Conservation (phyloP, 495 filamentous ascomycete genomes). For the Penicillium antarcticum region DNA sequence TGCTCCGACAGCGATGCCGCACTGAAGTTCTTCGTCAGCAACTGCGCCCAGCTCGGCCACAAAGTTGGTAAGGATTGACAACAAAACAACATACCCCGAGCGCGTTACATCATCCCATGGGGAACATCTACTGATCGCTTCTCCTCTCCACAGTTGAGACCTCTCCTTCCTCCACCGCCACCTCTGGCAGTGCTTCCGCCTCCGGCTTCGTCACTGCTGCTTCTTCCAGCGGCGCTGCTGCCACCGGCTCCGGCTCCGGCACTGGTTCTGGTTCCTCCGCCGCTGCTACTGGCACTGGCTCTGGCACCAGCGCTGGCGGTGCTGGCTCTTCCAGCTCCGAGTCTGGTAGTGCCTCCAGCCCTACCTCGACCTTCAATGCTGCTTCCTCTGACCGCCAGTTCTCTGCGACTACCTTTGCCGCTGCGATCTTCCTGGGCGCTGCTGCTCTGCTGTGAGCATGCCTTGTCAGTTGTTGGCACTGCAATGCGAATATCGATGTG, state of each 20-base stretch:
- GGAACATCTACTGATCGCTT: not conserved
- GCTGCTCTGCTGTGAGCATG: conserved; percentile 34
- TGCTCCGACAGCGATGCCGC: conserved; percentile 29
- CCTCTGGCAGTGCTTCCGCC: conserved; percentile 12
- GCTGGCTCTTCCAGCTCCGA: conserved; percentile 10
- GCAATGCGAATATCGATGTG: conserved; percentile 7
- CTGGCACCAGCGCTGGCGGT: conserved; percentile 1
- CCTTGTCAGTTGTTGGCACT: not conserved
- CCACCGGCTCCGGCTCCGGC: conserved; percentile 11
- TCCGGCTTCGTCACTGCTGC: conserved; percentile 21
- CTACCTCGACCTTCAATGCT: conserved; percentile 6
- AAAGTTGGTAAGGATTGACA: conserved; percentile 31
- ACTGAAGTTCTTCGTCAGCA: conserved; percentile 31
- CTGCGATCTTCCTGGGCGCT: conserved; percentile 37
- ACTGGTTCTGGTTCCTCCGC: conserved; percentile 9
- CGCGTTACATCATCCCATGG: not conserved
- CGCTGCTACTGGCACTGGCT: conserved; percentile 2
- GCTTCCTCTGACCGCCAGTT: conserved; percentile 26
- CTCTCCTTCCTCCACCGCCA: conserved; percentile 10
- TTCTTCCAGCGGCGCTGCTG: conserved; percentile 4
- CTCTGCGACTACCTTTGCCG: conserved; percentile 34
- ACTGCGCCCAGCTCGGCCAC: conserved; percentile 29
- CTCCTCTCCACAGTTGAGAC: conserved; percentile 1
- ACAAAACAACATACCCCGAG: not conserved
- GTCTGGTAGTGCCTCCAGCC: conserved; percentile 1